A percentile compares a stretch with the other conserved stretches of the same genome.
phyloP scores from a whole-genome alignment of 371 early-diverging fungal genomes.

The Apophysomyces variabilis region DNA sequence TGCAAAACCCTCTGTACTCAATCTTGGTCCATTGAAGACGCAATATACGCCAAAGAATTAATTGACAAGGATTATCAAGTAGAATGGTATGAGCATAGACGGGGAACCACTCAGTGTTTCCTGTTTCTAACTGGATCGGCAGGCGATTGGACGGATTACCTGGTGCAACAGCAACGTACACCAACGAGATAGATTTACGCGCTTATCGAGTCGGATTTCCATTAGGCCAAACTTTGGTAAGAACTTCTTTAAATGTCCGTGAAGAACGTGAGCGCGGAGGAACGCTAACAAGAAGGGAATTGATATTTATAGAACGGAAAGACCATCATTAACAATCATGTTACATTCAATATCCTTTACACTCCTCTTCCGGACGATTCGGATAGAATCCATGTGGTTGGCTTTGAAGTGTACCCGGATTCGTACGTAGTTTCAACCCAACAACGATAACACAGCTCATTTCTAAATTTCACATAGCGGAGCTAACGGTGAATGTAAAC shows the following conservation, averaged over 20 bases:
- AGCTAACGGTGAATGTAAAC: slow-evolving; percentile 41
- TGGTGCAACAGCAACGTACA: slow-evolving; percentile 53
- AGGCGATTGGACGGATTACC: slow-evolving; percentile 52
- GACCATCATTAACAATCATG: slow-evolving; percentile 49
- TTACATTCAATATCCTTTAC: slow-evolving; percentile 47
- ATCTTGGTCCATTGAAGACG: slow-evolving; percentile 37
- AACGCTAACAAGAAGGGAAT: not conserved
- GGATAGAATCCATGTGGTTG: slow-evolving; percentile 33
- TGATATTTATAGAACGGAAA: slow-evolving; percentile 26
- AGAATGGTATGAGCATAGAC: slow-evolving; percentile 37
- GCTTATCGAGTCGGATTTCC: slow-evolving; percentile 54
- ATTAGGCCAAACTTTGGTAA: slow-evolving; percentile 41
- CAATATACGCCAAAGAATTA: slow-evolving; percentile 37
- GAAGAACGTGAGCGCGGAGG: not conserved
- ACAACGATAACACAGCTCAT: not conserved
- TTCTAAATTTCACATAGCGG: slow-evolving; percentile 23
- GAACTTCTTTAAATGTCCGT: slow-evolving; percentile 1
- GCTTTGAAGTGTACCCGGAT: slow-evolving; percentile 56
- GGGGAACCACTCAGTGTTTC: not conserved
- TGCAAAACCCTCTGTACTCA: slow-evolving; percentile 47
- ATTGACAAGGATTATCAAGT: slow-evolving; percentile 48
- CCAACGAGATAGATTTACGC: slow-evolving; percentile 49
- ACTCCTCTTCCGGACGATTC: slow-evolving; percentile 10
- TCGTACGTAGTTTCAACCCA: slow-evolving; percentile 32
- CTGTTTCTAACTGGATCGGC: not conserved